Base-by-base conservation (phyloP, 305 asterid species). In the Rubia balearica region DNA sequence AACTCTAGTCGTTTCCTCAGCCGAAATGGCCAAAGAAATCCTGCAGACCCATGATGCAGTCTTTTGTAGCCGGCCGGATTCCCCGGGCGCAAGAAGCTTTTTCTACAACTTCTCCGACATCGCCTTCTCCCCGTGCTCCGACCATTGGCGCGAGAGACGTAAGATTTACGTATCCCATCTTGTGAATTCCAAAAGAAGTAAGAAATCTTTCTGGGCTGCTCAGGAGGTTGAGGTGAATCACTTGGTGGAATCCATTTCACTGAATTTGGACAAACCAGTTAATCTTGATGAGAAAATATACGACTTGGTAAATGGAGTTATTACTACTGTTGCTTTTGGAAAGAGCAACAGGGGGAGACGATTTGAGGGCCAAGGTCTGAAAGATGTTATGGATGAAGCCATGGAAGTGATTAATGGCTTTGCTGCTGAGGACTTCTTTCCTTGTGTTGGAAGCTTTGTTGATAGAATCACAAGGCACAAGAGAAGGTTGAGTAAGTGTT, bases 401-500 rank as follows among this genome's bases (percentile, higher is more conserved):
- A 61, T 61, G 65, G 43, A 61, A 30, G 65, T 61, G 10, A 61
- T 61, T 13, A 30, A 61, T 14, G 30, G 65, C n/a, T 61, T 61
- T 36, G 30, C 65, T 30, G 65, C 21, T 14, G 65, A 61, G 19
- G 65, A 61, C 42, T 61, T 61, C 65, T 61, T 61, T 27, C 65
- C 65, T 61, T 61, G 5, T 27, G 19, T 61, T 13, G 65, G 65
- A 17, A 61, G 42, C 13, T 30, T 61, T 61, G 17, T 61, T 24
- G 65, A 61, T 13, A 61, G 10, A 61, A 61, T 61, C 9, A 61
- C 65, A 61, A 43, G 65, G 65, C 65, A 61, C 42, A 61, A 61
- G 65, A 61, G 65, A 30, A 61, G 42, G 65, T 30, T 61, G 65
- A 30, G n/a, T 0, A 61, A 30, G 3, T 27, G 65, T 36, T 61